A percentile compares a stretch with the other conserved stretches of the same genome.
phyloP scores from a whole-genome alignment of 2,329 filamentous ascomycete species.

The Botrytis byssoidea region DNA sequence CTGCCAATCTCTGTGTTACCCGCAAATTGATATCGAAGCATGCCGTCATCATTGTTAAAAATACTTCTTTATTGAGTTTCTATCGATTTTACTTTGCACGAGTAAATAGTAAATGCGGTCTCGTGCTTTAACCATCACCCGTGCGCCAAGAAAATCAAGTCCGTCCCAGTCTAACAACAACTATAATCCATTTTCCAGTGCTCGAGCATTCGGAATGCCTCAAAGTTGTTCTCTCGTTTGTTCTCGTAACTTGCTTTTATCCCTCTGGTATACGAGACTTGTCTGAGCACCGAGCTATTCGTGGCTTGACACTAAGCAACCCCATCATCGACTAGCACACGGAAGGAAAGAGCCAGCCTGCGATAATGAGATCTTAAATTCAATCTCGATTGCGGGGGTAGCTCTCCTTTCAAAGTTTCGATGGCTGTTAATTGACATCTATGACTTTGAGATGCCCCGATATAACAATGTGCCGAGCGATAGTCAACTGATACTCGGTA shows the following conservation, averaged over 20 bases:
- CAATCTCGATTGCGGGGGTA: background rate
- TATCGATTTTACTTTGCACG: background rate
- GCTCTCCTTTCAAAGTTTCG: background rate
- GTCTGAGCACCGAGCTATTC: background rate
- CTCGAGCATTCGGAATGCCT: background rate
- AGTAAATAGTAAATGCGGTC: background rate
- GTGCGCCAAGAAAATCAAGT: background rate
- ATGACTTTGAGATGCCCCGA: background rate
- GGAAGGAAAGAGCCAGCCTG: background rate
- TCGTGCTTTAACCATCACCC: background rate
- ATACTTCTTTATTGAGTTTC: background rate
- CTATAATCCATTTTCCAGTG: background rate
- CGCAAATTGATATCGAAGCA: background rate
- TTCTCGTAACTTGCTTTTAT: background rate
- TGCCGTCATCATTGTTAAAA: background rate
- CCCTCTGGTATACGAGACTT: background rate
- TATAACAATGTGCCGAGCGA: background rate
- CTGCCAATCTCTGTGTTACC: background rate
- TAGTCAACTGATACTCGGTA: background rate
- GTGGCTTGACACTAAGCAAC: background rate
- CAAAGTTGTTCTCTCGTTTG: background rate
- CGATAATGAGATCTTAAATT: background rate
- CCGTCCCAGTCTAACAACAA: background rate
- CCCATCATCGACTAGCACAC: background rate
- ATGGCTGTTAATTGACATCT: background rate